phyloP scores from a whole-genome alignment of 352 stramenopile genomes.

The Paralagenidium karlingii region DNA sequence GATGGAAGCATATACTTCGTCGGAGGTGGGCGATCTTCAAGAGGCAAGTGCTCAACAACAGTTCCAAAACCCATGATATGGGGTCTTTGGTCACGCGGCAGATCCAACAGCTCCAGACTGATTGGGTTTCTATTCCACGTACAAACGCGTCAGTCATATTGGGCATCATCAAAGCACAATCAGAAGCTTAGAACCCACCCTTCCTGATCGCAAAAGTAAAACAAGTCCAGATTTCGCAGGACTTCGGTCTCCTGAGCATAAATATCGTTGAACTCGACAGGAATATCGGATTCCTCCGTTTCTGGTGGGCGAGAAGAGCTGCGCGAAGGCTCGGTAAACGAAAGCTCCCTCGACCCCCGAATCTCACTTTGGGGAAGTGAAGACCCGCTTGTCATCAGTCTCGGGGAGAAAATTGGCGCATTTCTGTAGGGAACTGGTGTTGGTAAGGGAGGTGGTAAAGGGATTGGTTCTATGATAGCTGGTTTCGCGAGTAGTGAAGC shows the following conservation, averaged over 20 bases:
- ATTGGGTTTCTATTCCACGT: slow-evolving; percentile 34
- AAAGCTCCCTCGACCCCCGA: not conserved
- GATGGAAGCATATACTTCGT: slow-evolving; percentile 58
- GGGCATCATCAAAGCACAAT: not conserved
- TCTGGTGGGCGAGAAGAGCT: slow-evolving; percentile 21
- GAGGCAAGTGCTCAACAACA: slow-evolving; percentile 56
- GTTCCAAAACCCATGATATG: slow-evolving; percentile 80
- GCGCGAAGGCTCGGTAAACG: not conserved
- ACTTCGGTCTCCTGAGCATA: slow-evolving; percentile 48
- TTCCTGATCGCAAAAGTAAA: slow-evolving; percentile 80
- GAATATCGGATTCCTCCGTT: slow-evolving; percentile 42
- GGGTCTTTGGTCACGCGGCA: slow-evolving; percentile 52
- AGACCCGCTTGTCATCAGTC: too few species aligned
- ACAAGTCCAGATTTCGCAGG: slow-evolving; percentile 67
- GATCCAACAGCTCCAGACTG: slow-evolving; percentile 68
- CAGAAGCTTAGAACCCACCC: slow-evolving; percentile 57
- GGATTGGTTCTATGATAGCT: too few species aligned
- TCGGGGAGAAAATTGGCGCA: too few species aligned
- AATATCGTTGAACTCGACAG: slow-evolving; percentile 49
- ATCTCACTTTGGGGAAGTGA: not conserved
- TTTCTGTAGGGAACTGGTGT: too few species aligned
- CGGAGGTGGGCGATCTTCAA: slow-evolving; percentile 40
- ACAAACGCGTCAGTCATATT: not conserved
- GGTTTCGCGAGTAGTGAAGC: too few species aligned
- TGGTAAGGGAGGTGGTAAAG: too few species aligned